A percentile compares a stretch with the other conserved stretches of the same genome.
Conservation (phyloP, 192 early-diverging fungal genomes). For the Paraglomus brasilianum region DNA sequence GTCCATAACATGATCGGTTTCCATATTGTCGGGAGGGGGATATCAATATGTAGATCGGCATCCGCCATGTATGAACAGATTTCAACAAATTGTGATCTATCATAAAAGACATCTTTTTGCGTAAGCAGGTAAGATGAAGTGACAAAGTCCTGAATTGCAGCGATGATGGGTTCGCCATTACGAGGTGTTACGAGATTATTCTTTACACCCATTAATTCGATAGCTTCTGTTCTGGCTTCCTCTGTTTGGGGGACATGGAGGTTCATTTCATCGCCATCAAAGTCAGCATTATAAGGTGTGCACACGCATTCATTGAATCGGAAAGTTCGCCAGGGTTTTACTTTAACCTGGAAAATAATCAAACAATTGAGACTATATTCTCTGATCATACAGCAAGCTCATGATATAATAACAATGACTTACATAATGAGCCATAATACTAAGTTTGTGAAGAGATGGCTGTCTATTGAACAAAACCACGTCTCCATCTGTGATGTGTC, state of each 20-base stretch:
- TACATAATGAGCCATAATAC: slow-evolving; percentile 96
- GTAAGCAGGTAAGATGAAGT: slow-evolving; percentile 93
- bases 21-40: slow-evolving; percentile 90
- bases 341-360: slow-evolving; percentile 52
- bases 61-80: slow-evolving; percentile 92
- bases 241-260: slow-evolving; percentile 99
- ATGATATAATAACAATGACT: slow-evolving; percentile 33
- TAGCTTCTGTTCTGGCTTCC: slow-evolving; percentile 95
- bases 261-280: slow-evolving; percentile 99
- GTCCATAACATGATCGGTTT: slow-evolving; percentile 94
- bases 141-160: slow-evolving; percentile 99
- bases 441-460: slow-evolving; percentile 94
- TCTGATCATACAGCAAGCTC: slow-evolving; percentile 27
- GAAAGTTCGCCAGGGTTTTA: slow-evolving; percentile 97
- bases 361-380: neutral
- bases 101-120: slow-evolving; percentile 92
- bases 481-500: slow-evolving; percentile 93
- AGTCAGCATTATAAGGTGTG: slow-evolving; percentile 99
- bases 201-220: slow-evolving; percentile 94
- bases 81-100: slow-evolving; percentile 89
- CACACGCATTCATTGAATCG: slow-evolving; percentile 99
- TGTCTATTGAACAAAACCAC: slow-evolving; percentile 98
- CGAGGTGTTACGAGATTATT: slow-evolving; percentile 97
- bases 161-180: slow-evolving; percentile 97
- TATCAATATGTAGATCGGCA: slow-evolving; percentile 76